Base-by-base conservation (phyloP, 768 basidiomycete genomes). In the Phanerodontia chrysosporium region DNA sequence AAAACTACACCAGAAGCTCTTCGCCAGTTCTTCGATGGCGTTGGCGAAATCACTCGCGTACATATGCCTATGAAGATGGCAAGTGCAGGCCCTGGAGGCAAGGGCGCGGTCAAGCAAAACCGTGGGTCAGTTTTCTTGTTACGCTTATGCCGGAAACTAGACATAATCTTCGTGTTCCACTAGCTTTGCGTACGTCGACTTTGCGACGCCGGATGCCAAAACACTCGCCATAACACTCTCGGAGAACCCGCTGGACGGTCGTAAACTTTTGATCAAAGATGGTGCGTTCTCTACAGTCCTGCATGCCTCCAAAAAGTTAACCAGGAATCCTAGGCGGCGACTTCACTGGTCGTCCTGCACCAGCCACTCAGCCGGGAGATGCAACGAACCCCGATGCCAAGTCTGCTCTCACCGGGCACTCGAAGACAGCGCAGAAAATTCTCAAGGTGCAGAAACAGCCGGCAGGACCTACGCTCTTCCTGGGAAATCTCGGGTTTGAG, bases 161-260 rank as follows among this genome's bases (percentile, higher is more conserved):
- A 49, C 30, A 32, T 57, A 29, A 32, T 44, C 16, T 55, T 48
- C 55, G 25, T 32, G 5, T 32, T 44, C 30, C n/a, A n/a, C 3
- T 53, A 98, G 96, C 39, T 99, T 94, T 72, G 97, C 97, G 36
- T 98, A 98, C 75, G 90, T 98, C 59, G 96, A 98, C 74, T 97
- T 98, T 70, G 80, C 84, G 2, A 87, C 87, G 1, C 74, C 81
- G 0, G 91, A 94, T 30, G 85, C 83, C 13, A 91, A 96, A 68
- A 68, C 67, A 3, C 75, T 80, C 45, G 96, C 95, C 29, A 89
- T 98, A 61, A 77, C 83, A 3, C 75, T 89, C 45, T 92, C 93
- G 3, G 97, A 99, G 71, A 78, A 83, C 32, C 83, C 83, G 55
- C 76, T 98, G 14, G 82, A 95, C 28, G 96, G 96, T 6, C 80